phyloP scores from a whole-genome alignment of 2,329 filamentous ascomycete species.

The Pestalotiopsis sp. region DNA sequence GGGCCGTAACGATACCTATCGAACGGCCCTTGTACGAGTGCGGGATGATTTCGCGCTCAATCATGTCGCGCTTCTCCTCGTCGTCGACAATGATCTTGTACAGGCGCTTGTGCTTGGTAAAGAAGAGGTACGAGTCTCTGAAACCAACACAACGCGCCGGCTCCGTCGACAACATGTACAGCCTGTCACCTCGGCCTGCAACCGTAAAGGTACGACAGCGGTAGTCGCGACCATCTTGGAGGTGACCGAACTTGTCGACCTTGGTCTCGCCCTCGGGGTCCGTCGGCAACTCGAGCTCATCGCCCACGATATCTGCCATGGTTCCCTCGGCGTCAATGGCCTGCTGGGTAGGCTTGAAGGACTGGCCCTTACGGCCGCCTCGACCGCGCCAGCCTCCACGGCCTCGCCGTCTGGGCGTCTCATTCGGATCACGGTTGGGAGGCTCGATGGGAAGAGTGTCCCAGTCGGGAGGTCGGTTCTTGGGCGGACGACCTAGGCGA shows the following conservation, averaged over 20 bases:
- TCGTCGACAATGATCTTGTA: constrained; percentile 99
- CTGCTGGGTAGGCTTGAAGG: constrained; percentile 78
- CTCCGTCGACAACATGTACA: constrained; percentile 99
- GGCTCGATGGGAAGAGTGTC: constrained; percentile 61
- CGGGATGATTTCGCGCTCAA: constrained; percentile 91
- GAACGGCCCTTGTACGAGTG: constrained; percentile 98
- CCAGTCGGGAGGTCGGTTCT: constrained; percentile 82
- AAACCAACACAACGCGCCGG: constrained; percentile 96
- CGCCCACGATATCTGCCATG: constrained; percentile 84
- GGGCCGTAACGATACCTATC: constrained; percentile 94
- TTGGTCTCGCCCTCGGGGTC: constrained; percentile 90
- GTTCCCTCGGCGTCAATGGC: constrained; percentile 94
- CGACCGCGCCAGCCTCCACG: constrained; percentile 73
- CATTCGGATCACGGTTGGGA: constrained; percentile 55
- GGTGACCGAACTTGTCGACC: constrained; percentile 85
- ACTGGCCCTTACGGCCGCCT: constrained; percentile 68
- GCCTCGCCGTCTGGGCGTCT: constrained; percentile 64
- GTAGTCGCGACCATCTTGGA: constrained; percentile 86
- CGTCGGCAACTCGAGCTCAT: constrained; percentile 87
- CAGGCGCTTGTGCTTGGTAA: constrained; percentile 94
- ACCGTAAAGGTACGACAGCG: constrained; percentile 95
- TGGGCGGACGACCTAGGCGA: constrained; percentile 82
- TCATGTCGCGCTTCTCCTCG: constrained; percentile 95
- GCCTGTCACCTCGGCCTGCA: constrained; percentile 75
- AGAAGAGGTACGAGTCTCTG: constrained; percentile 97